These are phyloP conservation scores for Beta macrorhiza DNA, from an alignment of 179 eudicot genomes.

Conservation along the genomic window DNA sequence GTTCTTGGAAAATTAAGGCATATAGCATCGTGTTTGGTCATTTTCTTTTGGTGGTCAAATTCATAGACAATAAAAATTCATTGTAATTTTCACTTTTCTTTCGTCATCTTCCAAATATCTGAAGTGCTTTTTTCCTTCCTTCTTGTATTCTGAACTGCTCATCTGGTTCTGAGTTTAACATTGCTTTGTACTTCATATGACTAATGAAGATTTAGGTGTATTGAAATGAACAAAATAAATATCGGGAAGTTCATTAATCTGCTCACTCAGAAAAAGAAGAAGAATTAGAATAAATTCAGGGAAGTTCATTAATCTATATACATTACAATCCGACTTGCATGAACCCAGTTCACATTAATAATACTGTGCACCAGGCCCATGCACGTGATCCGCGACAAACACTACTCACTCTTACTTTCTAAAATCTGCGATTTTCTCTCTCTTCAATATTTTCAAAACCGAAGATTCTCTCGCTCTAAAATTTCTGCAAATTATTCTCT, in stretches of 20 bases:
- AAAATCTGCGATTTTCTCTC: too few species aligned
- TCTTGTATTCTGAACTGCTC: background rate
- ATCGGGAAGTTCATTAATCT: background rate
- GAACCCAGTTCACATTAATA: too few species aligned
- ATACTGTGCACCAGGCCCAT: too few species aligned
- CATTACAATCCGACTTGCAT: too few species aligned
- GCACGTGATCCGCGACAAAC: too few species aligned
- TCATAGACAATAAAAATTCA: background rate
- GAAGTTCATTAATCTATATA: background rate
- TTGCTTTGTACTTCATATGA: background rate
- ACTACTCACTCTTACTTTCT: too few species aligned
- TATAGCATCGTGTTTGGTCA: background rate
- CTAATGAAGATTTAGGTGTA: background rate
- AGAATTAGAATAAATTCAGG: background rate
- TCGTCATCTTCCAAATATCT: background rate
- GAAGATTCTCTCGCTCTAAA: too few species aligned
- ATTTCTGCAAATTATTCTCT: too few species aligned
- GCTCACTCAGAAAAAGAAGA: background rate
- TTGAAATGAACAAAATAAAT: background rate
- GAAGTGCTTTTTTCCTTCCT: background rate
- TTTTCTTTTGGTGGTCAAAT: background rate
- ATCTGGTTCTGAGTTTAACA: background rate
- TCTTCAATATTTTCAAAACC: too few species aligned
- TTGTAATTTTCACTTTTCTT: background rate
- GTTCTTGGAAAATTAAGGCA: slow-evolving; percentile 98